A percentile compares a stretch with the other conserved stretches of the same genome.
Evolutionary conservation across 306 rosid species (phyloP).

Genomic region (Pyrus bretschneideri): DNA sequence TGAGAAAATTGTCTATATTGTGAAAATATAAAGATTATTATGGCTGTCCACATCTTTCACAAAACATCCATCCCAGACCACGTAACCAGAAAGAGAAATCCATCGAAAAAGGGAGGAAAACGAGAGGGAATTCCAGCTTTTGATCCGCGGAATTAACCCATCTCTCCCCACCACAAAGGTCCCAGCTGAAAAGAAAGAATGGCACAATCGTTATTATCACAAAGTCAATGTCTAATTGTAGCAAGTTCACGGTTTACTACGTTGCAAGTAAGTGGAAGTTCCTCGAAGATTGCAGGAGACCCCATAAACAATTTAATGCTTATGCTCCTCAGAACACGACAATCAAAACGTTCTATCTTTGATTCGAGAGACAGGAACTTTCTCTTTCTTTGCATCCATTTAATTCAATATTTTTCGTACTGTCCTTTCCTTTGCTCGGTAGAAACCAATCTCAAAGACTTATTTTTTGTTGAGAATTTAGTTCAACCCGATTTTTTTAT

Average conservation of each 20-base stretch:
- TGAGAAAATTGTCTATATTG: too few relatives aligned
- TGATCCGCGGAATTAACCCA: not conserved
- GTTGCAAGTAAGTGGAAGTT: not conserved
- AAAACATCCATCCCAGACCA: not conserved
- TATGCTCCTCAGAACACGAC: not conserved
- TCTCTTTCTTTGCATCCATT: not conserved
- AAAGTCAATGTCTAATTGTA: not conserved
- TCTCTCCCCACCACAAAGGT: not conserved
- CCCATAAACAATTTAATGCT: not conserved
- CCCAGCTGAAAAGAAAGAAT: not conserved
- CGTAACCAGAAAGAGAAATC: not conserved
- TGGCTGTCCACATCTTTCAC: not conserved
- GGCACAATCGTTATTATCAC: not conserved
- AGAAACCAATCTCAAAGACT: not conserved
- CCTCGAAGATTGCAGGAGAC: not conserved
- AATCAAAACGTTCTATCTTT: conserved; percentile 2
- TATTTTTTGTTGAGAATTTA: not conserved
- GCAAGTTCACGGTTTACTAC: not conserved
- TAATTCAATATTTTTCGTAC: not conserved
- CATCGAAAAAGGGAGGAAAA: not conserved
- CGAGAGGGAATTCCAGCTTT: not conserved
- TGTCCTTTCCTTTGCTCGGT: not conserved
- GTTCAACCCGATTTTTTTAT: not conserved
- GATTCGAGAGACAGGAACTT: not conserved
- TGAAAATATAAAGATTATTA: too few relatives aligned